Evolutionary conservation across 805 yeast species (phyloP).

Genomic region (Yarrowia deformans): DNA sequence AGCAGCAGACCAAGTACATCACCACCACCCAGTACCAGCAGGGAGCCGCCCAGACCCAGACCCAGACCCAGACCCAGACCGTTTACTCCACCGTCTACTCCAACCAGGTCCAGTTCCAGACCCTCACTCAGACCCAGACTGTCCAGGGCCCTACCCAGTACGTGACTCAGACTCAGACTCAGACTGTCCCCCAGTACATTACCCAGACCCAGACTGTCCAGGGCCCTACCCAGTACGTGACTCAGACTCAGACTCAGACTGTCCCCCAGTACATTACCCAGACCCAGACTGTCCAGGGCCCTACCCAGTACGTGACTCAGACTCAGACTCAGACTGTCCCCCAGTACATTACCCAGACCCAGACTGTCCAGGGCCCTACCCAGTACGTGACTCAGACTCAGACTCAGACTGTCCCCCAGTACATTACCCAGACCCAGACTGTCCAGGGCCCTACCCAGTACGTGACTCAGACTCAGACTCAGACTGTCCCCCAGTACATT

Average conservation of each 20-base stretch:
- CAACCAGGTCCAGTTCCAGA: conserved; percentile 7
- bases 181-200: neutral
- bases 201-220: neutral
- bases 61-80: conserved; percentile 12
- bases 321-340: conserved; percentile 8
- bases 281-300: neutral
- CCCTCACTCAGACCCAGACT: neutral
- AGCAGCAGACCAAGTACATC: conserved; percentile 16
- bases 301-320: neutral
- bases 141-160: neutral
- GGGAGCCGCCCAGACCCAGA: conserved; percentile 7
- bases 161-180: conserved; percentile 3
- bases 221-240: neutral
- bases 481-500: neutral
- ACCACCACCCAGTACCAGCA: neutral
- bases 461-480: conserved; percentile 2
- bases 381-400: conserved; percentile 4
- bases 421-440: neutral
- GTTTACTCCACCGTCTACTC: neutral
- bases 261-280: neutral
- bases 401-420: conserved; percentile 2
- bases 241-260: conserved; percentile 9
- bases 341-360: neutral
- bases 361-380: neutral
- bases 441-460: neutral